Percentiles rank a stretch among this genome's conserved stretches.
Conservation (phyloP, 2,329 filamentous ascomycete genomes). For the Neophaeococcomyces aloes region DNA sequence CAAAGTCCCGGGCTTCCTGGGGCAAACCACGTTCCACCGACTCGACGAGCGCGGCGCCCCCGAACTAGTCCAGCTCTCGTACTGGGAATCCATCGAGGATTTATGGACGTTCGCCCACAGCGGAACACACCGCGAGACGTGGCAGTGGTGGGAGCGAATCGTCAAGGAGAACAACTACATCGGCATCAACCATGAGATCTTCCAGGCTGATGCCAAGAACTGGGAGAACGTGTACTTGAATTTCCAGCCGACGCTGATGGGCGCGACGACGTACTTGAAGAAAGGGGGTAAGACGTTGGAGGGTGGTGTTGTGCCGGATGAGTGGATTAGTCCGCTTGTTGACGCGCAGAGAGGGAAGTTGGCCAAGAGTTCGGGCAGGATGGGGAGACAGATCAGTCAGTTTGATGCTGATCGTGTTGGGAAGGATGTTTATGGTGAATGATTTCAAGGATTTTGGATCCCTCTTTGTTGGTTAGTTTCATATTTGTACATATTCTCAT, state of each 20-base stretch:
- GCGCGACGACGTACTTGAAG: constrained; percentile 17
- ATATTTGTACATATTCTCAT: too few species aligned
- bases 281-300: constrained; percentile 18
- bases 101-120: constrained; percentile 37
- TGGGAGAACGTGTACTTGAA: constrained; percentile 39
- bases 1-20: constrained; percentile 26
- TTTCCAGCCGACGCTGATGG: constrained; percentile 27
- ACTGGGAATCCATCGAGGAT: constrained; percentile 33
- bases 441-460: too few species aligned
- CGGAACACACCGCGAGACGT: constrained; percentile 30
- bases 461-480: too few species aligned
- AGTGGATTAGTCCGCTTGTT: constrained; percentile 18
- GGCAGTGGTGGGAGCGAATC: constrained; percentile 36
- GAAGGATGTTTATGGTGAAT: background rate
- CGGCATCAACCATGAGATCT: constrained; percentile 38
- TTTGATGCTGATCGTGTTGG: constrained; percentile 1
- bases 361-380: constrained; percentile 16
- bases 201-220: constrained; percentile 28
- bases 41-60: constrained; percentile 26
- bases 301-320: constrained; percentile 16
- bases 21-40: constrained; percentile 27
- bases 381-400: constrained; percentile 11
- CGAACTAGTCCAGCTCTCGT: constrained; percentile 30
- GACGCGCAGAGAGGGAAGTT: constrained; percentile 19
- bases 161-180: constrained; percentile 29